Evolutionary conservation across 2,329 filamentous ascomycete genomes (phyloP), one percentile per base, ranked within the genome.

Genomic region (Penicillium sp.): DNA sequence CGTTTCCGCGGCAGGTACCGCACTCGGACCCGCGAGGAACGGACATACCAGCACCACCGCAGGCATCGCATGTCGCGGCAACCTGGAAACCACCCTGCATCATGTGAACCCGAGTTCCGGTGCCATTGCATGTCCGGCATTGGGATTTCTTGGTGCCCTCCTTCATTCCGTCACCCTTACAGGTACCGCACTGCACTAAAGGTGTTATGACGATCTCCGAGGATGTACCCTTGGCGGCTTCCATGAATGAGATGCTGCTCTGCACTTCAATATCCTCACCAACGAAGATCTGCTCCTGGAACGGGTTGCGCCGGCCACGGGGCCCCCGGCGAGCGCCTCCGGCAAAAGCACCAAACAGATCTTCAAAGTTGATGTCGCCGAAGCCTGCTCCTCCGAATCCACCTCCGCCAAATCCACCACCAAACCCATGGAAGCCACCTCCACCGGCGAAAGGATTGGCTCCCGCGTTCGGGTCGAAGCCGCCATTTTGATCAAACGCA

Each of bases 211-310:
- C 84, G 52, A 99, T 89, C n/a, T 91, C 88, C 74, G 96, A 95
- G 66, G 79, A 86, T 7, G 88, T 87, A 31, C 94, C 94, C 73
- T 95, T 96, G 9, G 94, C 94, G 6, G 94, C 90, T 68, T 99
- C 94, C 85, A 94, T 89, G 72, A 99, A 99, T 0, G 88, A 91
- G 62, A 99, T 92, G 69, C 84, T 94, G 44, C 90, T 86, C 73
- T 96, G 90, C 22, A 96, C 88, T 71, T 97, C 92, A 64, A 99
- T 96, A 69, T 95, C 91, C 58, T 97, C 91, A 54, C 94, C 94
- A n/a, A 96, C 87, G 61, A 95, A 69, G 18, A 95, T 84, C 62
- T 87, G 80, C 69, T 95, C 87, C 63, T 90, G 83, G 67, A 94
- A 94, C 10, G 88, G 87, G 48, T 81, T 85, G 33, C 82, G 79